Evolutionary conservation across 192 early-diverging fungal genomes (phyloP).

Genomic region (Entophlyctis luteolus): DNA sequence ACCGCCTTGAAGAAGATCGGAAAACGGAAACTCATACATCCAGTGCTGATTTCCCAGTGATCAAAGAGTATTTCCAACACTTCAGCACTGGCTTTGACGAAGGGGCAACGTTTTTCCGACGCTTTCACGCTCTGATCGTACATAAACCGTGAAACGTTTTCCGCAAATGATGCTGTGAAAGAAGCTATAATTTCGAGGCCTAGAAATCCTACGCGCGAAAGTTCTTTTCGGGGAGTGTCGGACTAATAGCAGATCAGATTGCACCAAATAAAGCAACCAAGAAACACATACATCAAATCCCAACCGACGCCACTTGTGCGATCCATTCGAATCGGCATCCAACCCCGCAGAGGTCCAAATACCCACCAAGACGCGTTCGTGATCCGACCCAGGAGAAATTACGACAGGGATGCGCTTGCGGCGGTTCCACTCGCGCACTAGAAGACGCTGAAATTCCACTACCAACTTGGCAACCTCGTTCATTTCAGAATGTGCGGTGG

Average conservation of each 20-base stretch:
- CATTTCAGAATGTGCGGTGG: neutral
- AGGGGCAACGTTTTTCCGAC: conserved; percentile 45
- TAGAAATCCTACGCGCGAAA: conserved; percentile 58
- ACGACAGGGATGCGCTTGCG: conserved; percentile 49
- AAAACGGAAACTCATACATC: conserved; percentile 45
- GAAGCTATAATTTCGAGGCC: conserved; percentile 60
- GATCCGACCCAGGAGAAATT: conserved; percentile 24
- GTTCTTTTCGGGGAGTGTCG: conserved; percentile 57
- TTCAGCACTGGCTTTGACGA: conserved; percentile 60
- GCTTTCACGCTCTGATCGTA: conserved; percentile 29
- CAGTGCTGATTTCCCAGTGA: conserved; percentile 65
- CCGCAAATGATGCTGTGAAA: conserved; percentile 48
- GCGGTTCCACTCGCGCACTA: conserved; percentile 53
- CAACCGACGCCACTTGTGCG: conserved; percentile 56
- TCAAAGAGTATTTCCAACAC: conserved; percentile 64
- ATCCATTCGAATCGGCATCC: conserved; percentile 26
- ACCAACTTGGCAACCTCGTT: conserved; percentile 61
- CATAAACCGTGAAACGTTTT: conserved; percentile 34
- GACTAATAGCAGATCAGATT: conserved; percentile 28
- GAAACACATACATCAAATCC: conserved; percentile 58
- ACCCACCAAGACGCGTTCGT: conserved; percentile 50
- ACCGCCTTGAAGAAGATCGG: neutral
- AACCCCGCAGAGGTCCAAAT: conserved; percentile 52
- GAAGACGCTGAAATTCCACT: conserved; percentile 64
- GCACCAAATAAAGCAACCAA: neutral